phyloP scores from a whole-genome alignment of 2,329 filamentous ascomycete species.

The Mariannaea sp. region DNA sequence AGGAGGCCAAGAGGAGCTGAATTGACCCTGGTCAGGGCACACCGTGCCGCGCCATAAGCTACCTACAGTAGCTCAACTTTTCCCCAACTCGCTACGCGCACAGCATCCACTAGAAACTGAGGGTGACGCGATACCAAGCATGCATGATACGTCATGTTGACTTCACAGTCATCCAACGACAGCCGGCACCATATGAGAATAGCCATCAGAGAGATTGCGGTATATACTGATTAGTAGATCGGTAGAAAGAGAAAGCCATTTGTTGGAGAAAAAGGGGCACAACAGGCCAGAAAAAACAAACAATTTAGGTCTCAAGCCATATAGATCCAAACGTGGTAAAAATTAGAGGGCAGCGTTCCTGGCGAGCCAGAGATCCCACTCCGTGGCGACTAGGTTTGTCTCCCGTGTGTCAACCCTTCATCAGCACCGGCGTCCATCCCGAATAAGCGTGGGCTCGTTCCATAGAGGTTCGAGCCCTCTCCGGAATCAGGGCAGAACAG shows the following conservation, averaged over 20 bases:
- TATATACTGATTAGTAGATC: no score
- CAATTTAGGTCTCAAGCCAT: conserved; percentile 2
- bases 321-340: no score
- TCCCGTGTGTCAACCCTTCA: not conserved
- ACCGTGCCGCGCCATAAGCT: conserved; percentile 30
- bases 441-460: conserved; percentile 12
- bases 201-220: not conserved
- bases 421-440: conserved; percentile 21
- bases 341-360: not conserved
- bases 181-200: not conserved
- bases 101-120: conserved; percentile 31
- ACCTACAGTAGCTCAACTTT: conserved; percentile 17
- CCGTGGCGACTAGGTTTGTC: not conserved
- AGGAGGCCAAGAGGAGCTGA: no score
- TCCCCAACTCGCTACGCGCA: conserved; percentile 20
- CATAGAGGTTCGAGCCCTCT: no score
- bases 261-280: not conserved
- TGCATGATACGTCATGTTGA: conserved; percentile 30
- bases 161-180: conserved; percentile 6
- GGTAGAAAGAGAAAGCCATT: no score
- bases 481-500: no score
- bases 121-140: conserved; percentile 17
- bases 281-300: conserved; percentile 7
- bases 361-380: not conserved
- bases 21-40: not conserved